Evolutionary conservation across 169 alveolate genomes (phyloP).

Genomic region (Plasmodium coatneyi): DNA sequence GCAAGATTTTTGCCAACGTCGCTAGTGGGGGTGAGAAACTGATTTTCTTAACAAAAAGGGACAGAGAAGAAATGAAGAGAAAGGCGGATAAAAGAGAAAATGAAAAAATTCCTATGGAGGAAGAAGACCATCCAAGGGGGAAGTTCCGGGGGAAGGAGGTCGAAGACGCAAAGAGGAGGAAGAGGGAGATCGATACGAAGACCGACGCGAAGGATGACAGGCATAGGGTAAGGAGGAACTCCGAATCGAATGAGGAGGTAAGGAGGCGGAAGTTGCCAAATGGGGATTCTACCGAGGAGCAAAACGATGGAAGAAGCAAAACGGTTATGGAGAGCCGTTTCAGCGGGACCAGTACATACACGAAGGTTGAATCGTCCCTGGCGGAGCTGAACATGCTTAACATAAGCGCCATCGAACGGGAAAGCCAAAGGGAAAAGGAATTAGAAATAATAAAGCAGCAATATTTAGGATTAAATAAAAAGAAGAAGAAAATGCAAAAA

Average conservation of each 20-base stretch:
- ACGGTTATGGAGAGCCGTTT: not conserved
- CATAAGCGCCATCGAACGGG: slow-evolving; percentile 46
- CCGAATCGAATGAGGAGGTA: not conserved
- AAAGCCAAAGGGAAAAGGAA: slow-evolving; percentile 85
- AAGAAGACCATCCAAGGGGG: slow-evolving; percentile 41
- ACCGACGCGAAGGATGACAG: not conserved
- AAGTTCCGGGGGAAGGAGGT: not conserved
- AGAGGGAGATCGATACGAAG: not conserved
- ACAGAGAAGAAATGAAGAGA: slow-evolving; percentile 76
- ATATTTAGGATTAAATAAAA: slow-evolving; percentile 90
- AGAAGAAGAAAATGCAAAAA: slow-evolving; percentile 89
- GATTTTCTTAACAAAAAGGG: slow-evolving; percentile 79
- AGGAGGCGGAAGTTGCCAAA: not conserved
- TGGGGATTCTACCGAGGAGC: not conserved
- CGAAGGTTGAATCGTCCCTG: slow-evolving; percentile 39
- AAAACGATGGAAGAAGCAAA: not conserved
- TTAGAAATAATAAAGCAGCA: slow-evolving; percentile 89
- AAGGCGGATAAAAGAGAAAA: slow-evolving; percentile 72
- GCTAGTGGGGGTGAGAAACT: slow-evolving; percentile 44
- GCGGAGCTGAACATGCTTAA: slow-evolving; percentile 77
- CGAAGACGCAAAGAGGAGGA: not conserved
- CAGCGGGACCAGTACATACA: not conserved
- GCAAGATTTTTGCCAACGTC: slow-evolving; percentile 17
- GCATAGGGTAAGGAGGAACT: not conserved
- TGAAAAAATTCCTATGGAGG: slow-evolving; percentile 24